Conservation (phyloP, 2,329 filamentous ascomycete genomes). For the Hypoxylon sp. region DNA sequence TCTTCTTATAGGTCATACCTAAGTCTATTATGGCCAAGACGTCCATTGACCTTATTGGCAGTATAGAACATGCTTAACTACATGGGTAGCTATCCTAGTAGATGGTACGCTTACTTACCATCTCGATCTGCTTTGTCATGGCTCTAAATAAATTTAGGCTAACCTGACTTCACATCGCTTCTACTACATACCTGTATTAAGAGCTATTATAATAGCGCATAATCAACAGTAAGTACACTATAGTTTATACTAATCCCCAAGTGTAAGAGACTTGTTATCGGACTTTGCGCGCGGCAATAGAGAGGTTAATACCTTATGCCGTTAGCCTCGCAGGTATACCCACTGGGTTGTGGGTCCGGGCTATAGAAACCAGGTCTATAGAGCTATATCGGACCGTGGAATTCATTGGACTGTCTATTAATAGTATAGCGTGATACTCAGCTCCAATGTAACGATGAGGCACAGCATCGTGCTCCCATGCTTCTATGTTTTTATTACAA, state of each 20-base stretch:
- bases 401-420: constrained; percentile 16
- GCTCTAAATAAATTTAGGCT: neutral
- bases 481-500: constrained; percentile 1
- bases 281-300: constrained; percentile 10
- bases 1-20: neutral
- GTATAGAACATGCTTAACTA: too few relatives aligned
- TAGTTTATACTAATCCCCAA: neutral
- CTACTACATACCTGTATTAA: neutral
- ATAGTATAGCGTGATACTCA: constrained; percentile 10
- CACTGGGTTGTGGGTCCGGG: neutral
- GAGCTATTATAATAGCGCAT: neutral
- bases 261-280: neutral
- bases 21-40: too few relatives aligned
- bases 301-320: neutral
- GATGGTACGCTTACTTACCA: neutral
- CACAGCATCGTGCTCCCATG: constrained; percentile 6
- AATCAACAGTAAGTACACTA: neutral
- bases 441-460: constrained; percentile 16
- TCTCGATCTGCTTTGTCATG: neutral
- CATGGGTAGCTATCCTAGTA: neutral
- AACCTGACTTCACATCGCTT: neutral
- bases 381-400: neutral
- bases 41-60: too few relatives aligned
- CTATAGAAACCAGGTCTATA: constrained; percentile 8
- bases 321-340: neutral